Evolutionary conservation across 1,139 yeast genomes (phyloP), one percentile per base, ranked within the genome.

Genomic region (Sugiyamaella grinbergsii): DNA sequence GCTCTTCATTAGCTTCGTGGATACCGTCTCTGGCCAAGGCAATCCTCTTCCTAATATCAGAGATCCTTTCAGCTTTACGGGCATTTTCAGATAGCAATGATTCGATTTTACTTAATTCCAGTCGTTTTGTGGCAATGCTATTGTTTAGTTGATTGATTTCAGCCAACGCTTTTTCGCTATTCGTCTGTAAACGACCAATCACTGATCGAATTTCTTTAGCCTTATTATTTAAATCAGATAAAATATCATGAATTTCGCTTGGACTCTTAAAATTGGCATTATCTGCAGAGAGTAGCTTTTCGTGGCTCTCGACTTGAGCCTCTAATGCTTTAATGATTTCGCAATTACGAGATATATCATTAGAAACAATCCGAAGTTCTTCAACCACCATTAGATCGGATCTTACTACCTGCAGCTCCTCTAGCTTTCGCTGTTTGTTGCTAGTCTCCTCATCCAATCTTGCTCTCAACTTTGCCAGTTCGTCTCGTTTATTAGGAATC

Each of bases 71-170:
- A 2, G 55, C 56, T 44, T 68, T 70, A 11, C 63, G 59, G 0
- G 45, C 36, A 38, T 55, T 56, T 10, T 59, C 62, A 7, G 50
- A 53, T 10, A 67, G 46, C 33, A 53, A 54, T 5, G 46, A 40
- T 39, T 64, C 62, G 26, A 58, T 45, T 31, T 79, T 78, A 57
- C 81, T 78, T 7, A 88, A 77, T 3, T 66, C 66, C 22, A 83
- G 67, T 57, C 75, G 76, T 53, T 77, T 76, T 58, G 85, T 90
- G 55, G 83, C 81, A 6, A 85, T 69, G 26, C 70, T 67, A 42
- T 70, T 76, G 45, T 84, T 82, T 26, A 83, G 60, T 18, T 73
- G 71, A n/a, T 75, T 71, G 23, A 79, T 58, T 42, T 78, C 82
- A 42, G 73, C 74, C 28, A 78, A 77, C 16, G 70, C 71, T 2